Base-by-base conservation (phyloP, 2,329 filamentous ascomycete species). In the Alternaria rosae region DNA sequence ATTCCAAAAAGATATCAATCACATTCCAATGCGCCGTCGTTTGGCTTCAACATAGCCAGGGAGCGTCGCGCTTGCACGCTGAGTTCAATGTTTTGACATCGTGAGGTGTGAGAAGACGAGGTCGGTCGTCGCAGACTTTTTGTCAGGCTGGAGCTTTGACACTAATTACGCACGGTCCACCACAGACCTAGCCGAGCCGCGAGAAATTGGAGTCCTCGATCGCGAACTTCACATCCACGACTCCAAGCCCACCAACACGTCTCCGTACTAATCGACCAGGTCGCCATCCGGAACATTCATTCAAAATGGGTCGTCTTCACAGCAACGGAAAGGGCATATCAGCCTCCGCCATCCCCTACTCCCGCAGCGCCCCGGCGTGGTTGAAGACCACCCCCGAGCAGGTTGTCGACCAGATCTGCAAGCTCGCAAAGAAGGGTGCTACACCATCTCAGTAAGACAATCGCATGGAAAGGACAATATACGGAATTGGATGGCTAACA, bases 251-350 rank as follows among this genome's bases (percentile, higher is more conserved):
- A 65, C 52, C 65, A 66, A 8, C 67, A 67, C 67, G 65, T 56
- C 66, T 61, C 62, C 69, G 66, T 70, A 72, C 70, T 68, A 70
- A 70, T 64, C 64, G 64, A 72, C 66, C 59, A 68, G 62, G 53
- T 69, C 66, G 42, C 58, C 65, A 61, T 62, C 61, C 67, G 57
- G 62, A 61, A 66, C 63, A 68, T 62, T 70, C 65, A 56, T 77
- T 73, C 84, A 92, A 84, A 75, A 97, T 97, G 93, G 93, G 94
- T 91, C 91, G 94, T 88, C 91, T 98, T 91, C 96, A 99, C 91
- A 92, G 88, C 89, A 97, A 97, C 81, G 94, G 95, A 87, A 98
- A 98, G 92, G 96, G 95, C 85, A 99, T 99, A 86, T 93, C 93
- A 75, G 85, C 92, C 86, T 97, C 93, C 70, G 93, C 95, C 80